Evolutionary conservation across 73 alveolate species (phyloP).

Genomic region (Paramecium sexaurelia): DNA sequence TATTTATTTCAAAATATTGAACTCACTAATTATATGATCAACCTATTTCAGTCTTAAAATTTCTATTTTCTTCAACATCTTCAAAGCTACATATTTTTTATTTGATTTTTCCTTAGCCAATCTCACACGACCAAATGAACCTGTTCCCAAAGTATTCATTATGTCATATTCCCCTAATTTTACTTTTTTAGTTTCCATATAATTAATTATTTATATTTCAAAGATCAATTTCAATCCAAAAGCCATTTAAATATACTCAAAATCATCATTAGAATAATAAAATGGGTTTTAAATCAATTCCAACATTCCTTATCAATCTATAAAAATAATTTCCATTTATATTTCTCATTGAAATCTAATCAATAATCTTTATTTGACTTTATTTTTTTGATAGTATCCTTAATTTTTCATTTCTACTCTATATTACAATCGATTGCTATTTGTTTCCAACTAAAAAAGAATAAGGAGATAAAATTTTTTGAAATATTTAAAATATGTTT

Average conservation of each 20-base stretch:
- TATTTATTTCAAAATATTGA: constrained; percentile 1
- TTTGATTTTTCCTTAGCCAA: constrained; percentile 21
- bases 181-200: constrained; percentile 66
- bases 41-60: constrained; percentile 86
- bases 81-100: constrained; percentile 79
- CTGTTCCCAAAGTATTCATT: constrained; percentile 66
- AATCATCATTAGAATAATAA: too few species aligned
- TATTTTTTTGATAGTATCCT: too few species aligned
- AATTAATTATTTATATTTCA: background rate
- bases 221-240: background rate
- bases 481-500: too few species aligned
- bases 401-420: too few species aligned
- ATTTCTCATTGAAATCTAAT: too few species aligned
- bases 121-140: constrained; percentile 48
- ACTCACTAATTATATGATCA: constrained; percentile 61
- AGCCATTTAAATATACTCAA: background rate
- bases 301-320: background rate
- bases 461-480: too few species aligned
- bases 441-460: too few species aligned
- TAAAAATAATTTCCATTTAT: too few species aligned
- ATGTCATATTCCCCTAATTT: constrained; percentile 62
- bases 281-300: too few species aligned
- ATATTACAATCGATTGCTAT: too few species aligned
- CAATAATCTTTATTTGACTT: too few species aligned
- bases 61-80: constrained; percentile 91